Conservation (phyloP, 1,139 yeast species). For the Blastobotrys persicus region DNA sequence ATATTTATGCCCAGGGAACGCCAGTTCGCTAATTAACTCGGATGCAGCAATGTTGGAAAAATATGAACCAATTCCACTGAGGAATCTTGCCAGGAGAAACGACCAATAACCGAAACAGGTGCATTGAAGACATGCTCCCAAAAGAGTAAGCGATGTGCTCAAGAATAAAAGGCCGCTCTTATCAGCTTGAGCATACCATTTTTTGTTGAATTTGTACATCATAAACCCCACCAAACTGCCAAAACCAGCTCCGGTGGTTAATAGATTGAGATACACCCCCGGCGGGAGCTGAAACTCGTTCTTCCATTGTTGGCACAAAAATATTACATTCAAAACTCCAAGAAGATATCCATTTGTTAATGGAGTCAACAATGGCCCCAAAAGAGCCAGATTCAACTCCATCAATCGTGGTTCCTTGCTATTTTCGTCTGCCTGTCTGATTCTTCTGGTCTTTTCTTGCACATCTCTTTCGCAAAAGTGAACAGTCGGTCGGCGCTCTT, state of each 20-base stretch:
- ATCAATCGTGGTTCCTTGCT: no score
- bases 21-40: not conserved
- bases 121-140: slow-evolving; percentile 10
- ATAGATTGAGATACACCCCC: slow-evolving; percentile 4
- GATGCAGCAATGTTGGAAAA: slow-evolving; percentile 6
- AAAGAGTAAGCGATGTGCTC: slow-evolving; percentile 1
- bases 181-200: not conserved
- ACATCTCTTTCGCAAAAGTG: no score
- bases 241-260: slow-evolving; percentile 10
- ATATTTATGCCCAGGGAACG: not conserved
- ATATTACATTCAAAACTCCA: slow-evolving; percentile 7
- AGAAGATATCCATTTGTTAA: slow-evolving; percentile 10
- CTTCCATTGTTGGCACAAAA: slow-evolving; percentile 10
- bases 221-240: slow-evolving; percentile 6
- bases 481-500: no score
- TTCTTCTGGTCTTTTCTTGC: no score
- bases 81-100: slow-evolving; percentile 3
- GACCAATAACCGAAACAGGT: slow-evolving; percentile 8
- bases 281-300: slow-evolving; percentile 6
- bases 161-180: not conserved
- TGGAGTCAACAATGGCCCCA: slow-evolving; percentile 7
- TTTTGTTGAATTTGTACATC: not conserved
- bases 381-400: not conserved
- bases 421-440: no score
- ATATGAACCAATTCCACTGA: slow-evolving; percentile 10